Evolutionary conservation across 129 eudicot genomes (phyloP).

Genomic region (Cynara cardunculus): DNA sequence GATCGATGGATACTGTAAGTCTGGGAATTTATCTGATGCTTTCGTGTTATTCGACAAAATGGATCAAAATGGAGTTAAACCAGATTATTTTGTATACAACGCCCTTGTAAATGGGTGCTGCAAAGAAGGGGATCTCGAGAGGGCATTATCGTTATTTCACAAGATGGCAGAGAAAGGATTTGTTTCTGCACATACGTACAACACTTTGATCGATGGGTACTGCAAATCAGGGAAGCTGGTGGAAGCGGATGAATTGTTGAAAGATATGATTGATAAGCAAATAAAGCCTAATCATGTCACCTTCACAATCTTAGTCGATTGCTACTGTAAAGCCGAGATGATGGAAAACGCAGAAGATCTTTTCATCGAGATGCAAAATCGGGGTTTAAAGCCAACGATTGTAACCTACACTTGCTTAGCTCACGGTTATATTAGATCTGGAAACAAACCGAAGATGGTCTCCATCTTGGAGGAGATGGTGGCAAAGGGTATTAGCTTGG

Average conservation of each 20-base stretch:
- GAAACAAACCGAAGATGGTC: slow-evolving; percentile 57
- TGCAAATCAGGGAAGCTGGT: slow-evolving; percentile 62
- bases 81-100: slow-evolving; percentile 59
- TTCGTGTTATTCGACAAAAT: slow-evolving; percentile 62
- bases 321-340: slow-evolving; percentile 61
- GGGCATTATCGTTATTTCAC: slow-evolving; percentile 57
- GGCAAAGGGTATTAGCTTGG: slow-evolving; percentile 66
- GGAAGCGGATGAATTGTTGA: slow-evolving; percentile 60
- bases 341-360: slow-evolving; percentile 72
- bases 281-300: slow-evolving; percentile 68
- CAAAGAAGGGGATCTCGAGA: slow-evolving; percentile 52
- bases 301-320: slow-evolving; percentile 61
- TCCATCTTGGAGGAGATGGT: slow-evolving; percentile 59
- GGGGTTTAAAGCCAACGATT: slow-evolving; percentile 58
- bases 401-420: slow-evolving; percentile 78
- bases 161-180: slow-evolving; percentile 49
- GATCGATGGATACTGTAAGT: slow-evolving; percentile 80
- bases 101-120: slow-evolving; percentile 74
- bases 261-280: slow-evolving; percentile 57
- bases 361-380: slow-evolving; percentile 64
- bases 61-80: slow-evolving; percentile 40
- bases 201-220: slow-evolving; percentile 67
- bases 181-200: slow-evolving; percentile 59
- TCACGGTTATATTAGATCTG: slow-evolving; percentile 55
- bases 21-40: slow-evolving; percentile 47